Conservation (phyloP, 208 protist species). For the Acanthamoeba culbertsoni region DNA sequence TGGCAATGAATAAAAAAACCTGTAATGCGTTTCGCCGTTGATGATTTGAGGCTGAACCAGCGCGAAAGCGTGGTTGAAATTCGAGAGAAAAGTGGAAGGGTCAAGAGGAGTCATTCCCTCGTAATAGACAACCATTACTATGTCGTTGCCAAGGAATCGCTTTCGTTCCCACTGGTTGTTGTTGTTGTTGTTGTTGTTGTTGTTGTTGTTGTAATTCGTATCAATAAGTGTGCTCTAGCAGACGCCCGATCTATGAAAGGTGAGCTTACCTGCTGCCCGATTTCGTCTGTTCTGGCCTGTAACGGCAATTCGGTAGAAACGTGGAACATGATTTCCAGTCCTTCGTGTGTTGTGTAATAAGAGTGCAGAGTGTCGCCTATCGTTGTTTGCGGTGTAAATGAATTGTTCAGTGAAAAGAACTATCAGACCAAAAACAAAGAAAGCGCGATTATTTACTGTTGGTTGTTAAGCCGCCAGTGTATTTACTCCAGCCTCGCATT, state of each 20-base stretch:
- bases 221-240: too few species aligned
- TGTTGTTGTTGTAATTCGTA: too few species aligned
- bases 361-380: neutral
- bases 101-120: neutral
- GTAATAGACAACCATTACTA: neutral
- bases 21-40: neutral
- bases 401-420: too few species aligned
- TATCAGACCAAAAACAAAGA: too few species aligned
- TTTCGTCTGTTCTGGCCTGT: neutral
- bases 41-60: neutral
- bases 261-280: conserved; percentile 1
- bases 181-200: neutral
- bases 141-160: neutral
- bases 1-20: neutral
- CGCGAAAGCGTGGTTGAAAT: conserved; percentile 23
- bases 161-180: neutral
- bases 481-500: neutral
- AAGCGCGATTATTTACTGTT: neutral
- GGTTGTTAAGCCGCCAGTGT: neutral
- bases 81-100: neutral
- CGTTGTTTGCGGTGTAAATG: too few species aligned
- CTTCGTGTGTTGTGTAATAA: neutral
- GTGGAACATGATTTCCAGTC: conserved; percentile 8
- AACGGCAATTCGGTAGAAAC: neutral
- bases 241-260: too few species aligned